Evolutionary conservation across 345 rosid genomes (phyloP).

Genomic region (Cardamine resedifolia): DNA sequence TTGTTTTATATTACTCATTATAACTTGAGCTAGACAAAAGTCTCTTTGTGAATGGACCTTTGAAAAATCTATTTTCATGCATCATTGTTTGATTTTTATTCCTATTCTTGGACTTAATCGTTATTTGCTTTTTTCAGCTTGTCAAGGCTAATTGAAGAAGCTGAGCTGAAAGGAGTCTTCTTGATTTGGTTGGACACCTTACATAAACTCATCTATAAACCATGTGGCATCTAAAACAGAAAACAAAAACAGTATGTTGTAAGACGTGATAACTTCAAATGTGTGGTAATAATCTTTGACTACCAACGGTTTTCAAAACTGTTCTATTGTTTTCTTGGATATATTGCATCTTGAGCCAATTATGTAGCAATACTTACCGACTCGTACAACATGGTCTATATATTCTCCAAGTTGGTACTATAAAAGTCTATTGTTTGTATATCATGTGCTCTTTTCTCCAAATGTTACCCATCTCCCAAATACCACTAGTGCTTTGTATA

Average conservation of each 20-base stretch:
- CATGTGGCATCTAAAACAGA: neutral
- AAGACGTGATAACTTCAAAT: neutral
- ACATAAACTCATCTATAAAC: neutral
- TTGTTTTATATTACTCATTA: neutral
- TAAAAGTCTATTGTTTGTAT: neutral
- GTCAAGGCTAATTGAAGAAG: conserved; percentile 4
- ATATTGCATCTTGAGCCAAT: neutral
- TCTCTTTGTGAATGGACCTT: neutral
- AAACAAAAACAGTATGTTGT: neutral
- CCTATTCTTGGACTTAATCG: neutral
- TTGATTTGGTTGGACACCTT: neutral
- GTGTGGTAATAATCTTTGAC: conserved; percentile 14
- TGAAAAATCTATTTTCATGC: neutral
- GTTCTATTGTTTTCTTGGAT: neutral
- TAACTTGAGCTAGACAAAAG: neutral
- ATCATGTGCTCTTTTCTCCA: neutral
- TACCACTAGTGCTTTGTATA: neutral
- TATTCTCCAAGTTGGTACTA: neutral
- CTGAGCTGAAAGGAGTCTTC: conserved; percentile 10
- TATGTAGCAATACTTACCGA: neutral
- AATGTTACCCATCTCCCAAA: neutral
- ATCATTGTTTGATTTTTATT: neutral
- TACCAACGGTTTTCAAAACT: neutral
- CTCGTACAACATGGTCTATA: neutral
- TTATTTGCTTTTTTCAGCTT: conserved; percentile 2